Evolutionary conservation across 1,284 basidiomycete species (phyloP).

Genomic region (Papiliotrema terrestris): DNA sequence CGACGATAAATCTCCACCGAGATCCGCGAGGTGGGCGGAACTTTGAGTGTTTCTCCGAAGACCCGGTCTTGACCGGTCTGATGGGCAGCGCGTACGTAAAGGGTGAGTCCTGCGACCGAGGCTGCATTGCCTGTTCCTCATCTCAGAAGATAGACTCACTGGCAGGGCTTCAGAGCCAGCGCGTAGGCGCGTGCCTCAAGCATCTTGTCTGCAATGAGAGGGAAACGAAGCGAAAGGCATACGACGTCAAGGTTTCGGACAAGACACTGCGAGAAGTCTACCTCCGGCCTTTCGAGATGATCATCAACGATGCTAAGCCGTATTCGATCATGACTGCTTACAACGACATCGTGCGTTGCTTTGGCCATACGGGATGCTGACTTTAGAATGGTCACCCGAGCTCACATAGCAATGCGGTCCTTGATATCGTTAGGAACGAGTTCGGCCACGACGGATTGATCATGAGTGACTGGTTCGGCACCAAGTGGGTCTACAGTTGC

Average conservation of each 20-base stretch:
- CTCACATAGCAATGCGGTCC: background rate
- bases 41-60: constrained; percentile 64
- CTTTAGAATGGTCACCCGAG: background rate
- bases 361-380: background rate
- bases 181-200: constrained; percentile 55
- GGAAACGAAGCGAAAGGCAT: constrained; percentile 12
- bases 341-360: constrained; percentile 3
- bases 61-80: constrained; percentile 65
- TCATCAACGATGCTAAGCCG: background rate
- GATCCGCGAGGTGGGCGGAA: constrained; percentile 62
- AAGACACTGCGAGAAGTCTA: constrained; percentile 77
- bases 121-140: too few relatives aligned
- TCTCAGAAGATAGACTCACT: background rate
- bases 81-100: constrained; percentile 67
- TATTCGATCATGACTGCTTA: constrained; percentile 3
- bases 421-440: background rate
- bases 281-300: constrained; percentile 70
- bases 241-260: constrained; percentile 51
- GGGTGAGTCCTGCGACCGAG: constrained; percentile 45
- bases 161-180: constrained; percentile 57
- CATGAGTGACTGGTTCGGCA: constrained; percentile 5
- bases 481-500: background rate
- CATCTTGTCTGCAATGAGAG: constrained; percentile 34
- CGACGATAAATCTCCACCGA: constrained; percentile 74
- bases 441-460: background rate